Base-by-base conservation (phyloP, 2,329 filamentous ascomycete genomes). In the Salinomyces thailandicus region DNA sequence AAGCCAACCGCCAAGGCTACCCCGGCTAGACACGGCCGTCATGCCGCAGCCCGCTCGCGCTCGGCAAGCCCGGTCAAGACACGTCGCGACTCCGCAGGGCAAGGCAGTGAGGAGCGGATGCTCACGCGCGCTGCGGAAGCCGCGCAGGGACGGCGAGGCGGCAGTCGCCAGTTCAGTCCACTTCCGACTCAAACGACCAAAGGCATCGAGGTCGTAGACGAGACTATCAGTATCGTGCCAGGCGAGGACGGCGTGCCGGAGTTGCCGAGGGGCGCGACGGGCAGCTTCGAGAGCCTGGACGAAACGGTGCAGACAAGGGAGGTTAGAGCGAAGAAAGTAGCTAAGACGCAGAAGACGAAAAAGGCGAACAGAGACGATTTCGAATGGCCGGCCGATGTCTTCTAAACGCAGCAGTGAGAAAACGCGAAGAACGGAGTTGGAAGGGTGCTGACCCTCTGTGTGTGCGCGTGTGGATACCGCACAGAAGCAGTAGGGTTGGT, bases 321-420 rank as follows among this genome's bases (percentile, higher is more conserved):
- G n/a, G n/a, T n/a, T n/a, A n/a, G n/a, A n/a, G n/a, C n/a, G n/a
- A n/a, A n/a, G 38, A 35, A 39, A 15, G 37, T 15, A 12, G 36
- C 30, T 13, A 33, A 27, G 11, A 32, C 27, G 16, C 35, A 38
- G 24, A 13, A 20, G 20, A 20, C 9, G 14, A 26, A 31, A 18
- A 36, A 17, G 8, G 7, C 38, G 22, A 15, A 32, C 33, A 38
- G 28, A 14, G 44, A 47, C 32, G 43, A 43, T 13, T 58, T 51
- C 35, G 48, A 57, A 38, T 59, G 55, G 55, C 55, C 55, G 6
- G 55, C 55, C 16, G 55, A 59, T 44, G 53, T 58, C 34, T 59
- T 59, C 37, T 59, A 47, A 31, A n/a, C 22, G n/a, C n/a, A n/a
- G n/a, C n/a, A n/a, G n/a, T n/a, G n/a, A n/a, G n/a, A n/a, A n/a